A percentile compares a stretch with the other conserved stretches of the same genome.
These are phyloP conservation scores for Oryza glumipatula DNA, from an alignment of 176 grass and related monocot genomes.

Conservation along the genomic window DNA sequence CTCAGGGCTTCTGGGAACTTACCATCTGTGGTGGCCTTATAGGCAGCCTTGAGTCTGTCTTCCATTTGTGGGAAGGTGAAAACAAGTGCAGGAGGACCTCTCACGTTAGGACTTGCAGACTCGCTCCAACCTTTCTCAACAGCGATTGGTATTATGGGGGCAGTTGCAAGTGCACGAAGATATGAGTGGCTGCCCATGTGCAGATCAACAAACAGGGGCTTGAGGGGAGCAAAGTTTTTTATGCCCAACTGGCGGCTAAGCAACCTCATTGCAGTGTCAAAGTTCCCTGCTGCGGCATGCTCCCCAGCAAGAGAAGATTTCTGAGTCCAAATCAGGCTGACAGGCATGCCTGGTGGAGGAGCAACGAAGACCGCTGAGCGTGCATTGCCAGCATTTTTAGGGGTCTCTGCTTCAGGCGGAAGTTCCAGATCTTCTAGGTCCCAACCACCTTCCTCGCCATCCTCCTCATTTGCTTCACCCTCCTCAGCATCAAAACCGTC, in stretches of 20 bases:
- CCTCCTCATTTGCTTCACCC: slow-evolving; percentile 67
- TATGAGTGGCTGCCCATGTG: slow-evolving; percentile 82
- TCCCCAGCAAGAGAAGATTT: slow-evolving; percentile 97
- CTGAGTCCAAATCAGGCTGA: slow-evolving; percentile 94
- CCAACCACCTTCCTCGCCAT: slow-evolving; percentile 83
- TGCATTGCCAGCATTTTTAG: slow-evolving; percentile 52
- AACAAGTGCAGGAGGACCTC: slow-evolving; percentile 81
- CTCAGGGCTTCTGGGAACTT: slow-evolving; percentile 87
- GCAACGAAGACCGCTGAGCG: slow-evolving; percentile 68
- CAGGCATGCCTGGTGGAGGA: slow-evolving; percentile 86
- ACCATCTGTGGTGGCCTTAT: slow-evolving; percentile 83
- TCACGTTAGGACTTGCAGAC: slow-evolving; percentile 85
- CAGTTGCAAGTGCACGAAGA: slow-evolving; percentile 62
- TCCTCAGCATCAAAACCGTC: slow-evolving; percentile 63
- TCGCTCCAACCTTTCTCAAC: slow-evolving; percentile 98
- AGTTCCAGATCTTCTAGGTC: slow-evolving; percentile 96
- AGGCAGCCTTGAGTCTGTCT: slow-evolving; percentile 88
- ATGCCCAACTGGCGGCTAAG: slow-evolving; percentile 92
- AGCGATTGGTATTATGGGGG: slow-evolving; percentile 70
- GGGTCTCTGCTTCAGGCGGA: slow-evolving; percentile 79
- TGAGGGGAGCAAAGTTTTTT: slow-evolving; percentile 86
- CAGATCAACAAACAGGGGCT: slow-evolving; percentile 77
- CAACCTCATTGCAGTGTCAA: slow-evolving; percentile 90
- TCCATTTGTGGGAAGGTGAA: slow-evolving; percentile 92
- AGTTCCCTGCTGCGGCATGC: slow-evolving; percentile 90